Evolutionary conservation across 164 flowering plant species (phyloP), one percentile per base, ranked within the genome.

Genomic region (Magnolia kwangsiensis): DNA sequence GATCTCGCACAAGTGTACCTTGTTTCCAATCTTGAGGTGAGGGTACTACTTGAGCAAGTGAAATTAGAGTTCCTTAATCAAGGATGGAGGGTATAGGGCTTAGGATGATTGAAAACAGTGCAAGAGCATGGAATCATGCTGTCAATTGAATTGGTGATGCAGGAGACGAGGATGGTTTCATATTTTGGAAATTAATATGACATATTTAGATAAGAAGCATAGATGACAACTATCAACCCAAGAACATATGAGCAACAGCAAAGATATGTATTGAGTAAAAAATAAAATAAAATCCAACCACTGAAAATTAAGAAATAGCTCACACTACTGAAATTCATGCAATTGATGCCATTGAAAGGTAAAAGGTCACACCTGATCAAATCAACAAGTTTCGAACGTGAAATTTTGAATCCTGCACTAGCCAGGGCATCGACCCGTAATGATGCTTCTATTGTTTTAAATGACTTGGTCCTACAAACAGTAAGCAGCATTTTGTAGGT

Each of bases 401-500:
- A 95, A 78, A 92, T 86, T 83, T 93, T 92, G 76, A 87, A 95
- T 67, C 98, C 98, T 18, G 98, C 99, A 87, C 99, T 93, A 63
- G 97, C 99, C 69, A 95, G 65, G 51, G 97, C 91, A 87, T 95
- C 96, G 37, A 95, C 81, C 75, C 99, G 87, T 16, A 92, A 72
- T 27, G 99, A 95, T 73, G 92, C 90, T 78, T 93, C 98, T 51
- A 95, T 76, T 21, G 92, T 74, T 84, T 84, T 92, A 77, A 88
- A 87, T 50, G 92, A 75, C 76, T 86, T 89, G 11, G 95, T 95
- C 88, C 99, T 93, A 82, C 31, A 77, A 51, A 63, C 21, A 70
- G 72, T 20, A 20, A 70, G 49, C 7, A 67, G 5, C 37, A 29
- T 74, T 50, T 11, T 14, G 4, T 23, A 73, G 13, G 66, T 63